phyloP scores from a whole-genome alignment of 495 filamentous ascomycete species.

The Aspergillus sclerotioniger region DNA sequence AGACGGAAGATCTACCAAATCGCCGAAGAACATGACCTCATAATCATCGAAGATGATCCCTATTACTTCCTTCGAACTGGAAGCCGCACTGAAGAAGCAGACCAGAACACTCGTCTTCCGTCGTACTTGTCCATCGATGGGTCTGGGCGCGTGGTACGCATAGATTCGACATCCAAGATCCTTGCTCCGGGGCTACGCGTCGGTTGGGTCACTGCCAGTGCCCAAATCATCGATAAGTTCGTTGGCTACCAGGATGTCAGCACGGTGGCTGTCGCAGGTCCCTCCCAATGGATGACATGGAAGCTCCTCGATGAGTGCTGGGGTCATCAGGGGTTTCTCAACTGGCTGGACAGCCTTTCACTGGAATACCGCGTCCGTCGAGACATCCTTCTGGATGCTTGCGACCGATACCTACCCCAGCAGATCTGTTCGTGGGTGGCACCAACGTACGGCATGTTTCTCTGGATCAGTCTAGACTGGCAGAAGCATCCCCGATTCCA shows the following conservation, averaged over 20 bases:
- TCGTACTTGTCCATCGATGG: slow-evolving; percentile 40
- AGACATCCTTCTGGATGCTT: slow-evolving; percentile 21
- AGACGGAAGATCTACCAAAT: slow-evolving; percentile 62
- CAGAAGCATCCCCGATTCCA: too few species aligned
- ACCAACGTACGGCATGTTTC: slow-evolving; percentile 20
- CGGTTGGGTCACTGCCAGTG: slow-evolving; percentile 31
- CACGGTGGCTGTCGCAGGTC: slow-evolving; percentile 21
- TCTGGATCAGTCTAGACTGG: too few species aligned
- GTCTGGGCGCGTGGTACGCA: slow-evolving; percentile 59
- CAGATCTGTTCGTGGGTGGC: slow-evolving; percentile 16
- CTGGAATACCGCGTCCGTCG: slow-evolving; percentile 18
- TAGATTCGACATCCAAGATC: slow-evolving; percentile 33
- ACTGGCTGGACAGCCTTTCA: slow-evolving; percentile 25
- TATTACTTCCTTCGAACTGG: slow-evolving; percentile 47
- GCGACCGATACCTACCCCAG: slow-evolving; percentile 17
- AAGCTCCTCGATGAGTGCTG: slow-evolving; percentile 28
- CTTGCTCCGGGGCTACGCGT: slow-evolving; percentile 27
- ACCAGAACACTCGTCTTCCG: too few species aligned
- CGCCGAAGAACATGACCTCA: slow-evolving; percentile 66
- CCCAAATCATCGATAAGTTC: slow-evolving; percentile 25
- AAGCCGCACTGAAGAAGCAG: too few species aligned
- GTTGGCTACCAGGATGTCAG: slow-evolving; percentile 20
- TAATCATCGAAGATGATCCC: slow-evolving; percentile 79
- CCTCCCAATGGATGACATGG: slow-evolving; percentile 27
- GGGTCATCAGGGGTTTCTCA: slow-evolving; percentile 24